These are phyloP conservation scores for Centella asiatica DNA, from an alignment of 129 eudicot genomes.

Conservation along the genomic window DNA sequence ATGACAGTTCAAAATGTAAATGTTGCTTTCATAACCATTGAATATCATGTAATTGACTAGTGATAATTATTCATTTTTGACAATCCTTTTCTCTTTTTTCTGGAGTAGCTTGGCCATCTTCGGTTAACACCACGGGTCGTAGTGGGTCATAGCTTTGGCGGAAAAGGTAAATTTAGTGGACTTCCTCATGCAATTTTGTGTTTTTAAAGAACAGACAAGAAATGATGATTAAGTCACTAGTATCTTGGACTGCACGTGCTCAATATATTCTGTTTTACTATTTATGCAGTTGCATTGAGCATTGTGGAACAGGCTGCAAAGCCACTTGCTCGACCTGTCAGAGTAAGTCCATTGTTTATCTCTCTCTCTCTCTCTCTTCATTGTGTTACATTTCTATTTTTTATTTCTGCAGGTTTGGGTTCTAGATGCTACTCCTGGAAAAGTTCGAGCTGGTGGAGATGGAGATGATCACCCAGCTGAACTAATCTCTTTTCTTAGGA, in stretches of 20 bases:
- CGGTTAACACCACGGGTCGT: constrained; percentile 77
- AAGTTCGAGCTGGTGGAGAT: constrained; percentile 89
- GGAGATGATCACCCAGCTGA: constrained; percentile 96
- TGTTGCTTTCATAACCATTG: neutral
- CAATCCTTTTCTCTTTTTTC: constrained; percentile 13
- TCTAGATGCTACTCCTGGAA: constrained; percentile 96
- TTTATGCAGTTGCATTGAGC: constrained; percentile 82
- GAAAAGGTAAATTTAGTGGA: constrained; percentile 55
- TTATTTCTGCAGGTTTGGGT: constrained; percentile 61
- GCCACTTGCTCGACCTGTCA: constrained; percentile 91
- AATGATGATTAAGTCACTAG: neutral
- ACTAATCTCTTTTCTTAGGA: constrained; percentile 59
- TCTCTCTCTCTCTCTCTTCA: constrained; percentile 6
- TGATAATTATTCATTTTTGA: neutral
- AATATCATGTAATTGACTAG: neutral
- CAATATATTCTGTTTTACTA: constrained; percentile 2
- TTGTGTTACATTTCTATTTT: constrained; percentile 1
- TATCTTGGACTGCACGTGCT: neutral
- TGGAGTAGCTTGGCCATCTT: constrained; percentile 70
- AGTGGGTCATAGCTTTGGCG: constrained; percentile 99
- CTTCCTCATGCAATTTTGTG: neutral
- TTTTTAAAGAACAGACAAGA: neutral
- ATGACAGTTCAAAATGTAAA: neutral
- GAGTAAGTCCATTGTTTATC: constrained; percentile 43
- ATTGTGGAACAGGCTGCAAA: constrained; percentile 97